phyloP scores from a whole-genome alignment of 768 basidiomycete genomes.

The Lactarius psammicola region DNA sequence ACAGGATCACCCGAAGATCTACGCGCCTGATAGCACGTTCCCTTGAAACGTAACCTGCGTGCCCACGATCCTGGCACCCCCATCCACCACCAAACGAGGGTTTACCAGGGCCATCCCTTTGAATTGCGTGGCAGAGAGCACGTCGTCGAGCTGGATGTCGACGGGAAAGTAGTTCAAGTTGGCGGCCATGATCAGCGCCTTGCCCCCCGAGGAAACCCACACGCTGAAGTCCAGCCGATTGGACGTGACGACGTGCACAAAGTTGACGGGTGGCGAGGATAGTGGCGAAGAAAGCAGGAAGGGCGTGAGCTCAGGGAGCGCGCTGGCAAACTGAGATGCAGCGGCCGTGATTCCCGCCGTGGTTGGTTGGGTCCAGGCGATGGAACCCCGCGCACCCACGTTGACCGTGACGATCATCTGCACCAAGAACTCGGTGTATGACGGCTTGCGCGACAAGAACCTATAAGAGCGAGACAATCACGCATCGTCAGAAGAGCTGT shows the following conservation, averaged over 20 bases:
- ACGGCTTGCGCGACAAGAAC: conserved; percentile 63
- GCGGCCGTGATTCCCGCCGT: conserved; percentile 40
- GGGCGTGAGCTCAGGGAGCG: conserved; percentile 30
- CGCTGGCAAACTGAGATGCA: conserved; percentile 37
- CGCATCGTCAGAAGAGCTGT: background rate
- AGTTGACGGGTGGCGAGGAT: conserved; percentile 6
- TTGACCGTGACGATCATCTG: conserved; percentile 68
- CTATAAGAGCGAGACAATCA: conserved; percentile 32
- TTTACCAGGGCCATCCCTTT: background rate
- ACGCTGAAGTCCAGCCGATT: conserved; percentile 21
- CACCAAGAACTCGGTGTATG: conserved; percentile 67
- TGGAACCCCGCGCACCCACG: conserved; percentile 56
- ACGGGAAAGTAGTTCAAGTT: conserved; percentile 19
- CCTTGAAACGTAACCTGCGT: background rate
- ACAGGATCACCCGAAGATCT: conserved; percentile 10
- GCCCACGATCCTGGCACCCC: conserved; percentile 5
- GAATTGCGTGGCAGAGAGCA: background rate
- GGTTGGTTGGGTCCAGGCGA: conserved; percentile 46
- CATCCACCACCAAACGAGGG: conserved; percentile 5
- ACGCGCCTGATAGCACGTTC: conserved; percentile 10
- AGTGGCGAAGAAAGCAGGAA: conserved; percentile 17
- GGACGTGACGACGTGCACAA: conserved; percentile 11
- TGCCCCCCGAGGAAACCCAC: conserved; percentile 5
- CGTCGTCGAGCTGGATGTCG: conserved; percentile 1
- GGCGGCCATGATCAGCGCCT: conserved; percentile 14